A percentile compares a stretch with the other conserved stretches of the same genome.
These are phyloP conservation scores for Phyllosticta capitalensis DNA, from an alignment of 2,329 filamentous ascomycete species.

Conservation along the genomic window DNA sequence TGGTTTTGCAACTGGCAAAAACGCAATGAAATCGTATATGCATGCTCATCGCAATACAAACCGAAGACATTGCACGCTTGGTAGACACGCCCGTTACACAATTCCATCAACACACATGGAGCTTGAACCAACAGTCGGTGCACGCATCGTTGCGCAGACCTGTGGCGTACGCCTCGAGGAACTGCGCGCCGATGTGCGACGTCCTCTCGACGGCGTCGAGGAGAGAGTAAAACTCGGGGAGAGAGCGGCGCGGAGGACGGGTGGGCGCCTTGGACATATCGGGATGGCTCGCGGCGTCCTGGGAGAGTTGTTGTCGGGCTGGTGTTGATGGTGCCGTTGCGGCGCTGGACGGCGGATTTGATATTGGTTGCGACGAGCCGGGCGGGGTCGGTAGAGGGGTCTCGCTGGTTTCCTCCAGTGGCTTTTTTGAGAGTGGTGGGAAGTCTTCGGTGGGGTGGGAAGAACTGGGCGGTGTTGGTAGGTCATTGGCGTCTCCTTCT, in stretches of 20 bases:
- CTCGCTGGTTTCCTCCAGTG: neutral
- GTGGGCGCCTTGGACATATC: neutral
- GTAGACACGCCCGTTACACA: too few species aligned
- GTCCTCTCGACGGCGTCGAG: constrained; percentile 18
- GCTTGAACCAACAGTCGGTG: constrained; percentile 18
- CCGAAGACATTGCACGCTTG: too few species aligned
- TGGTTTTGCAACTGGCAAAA: too few species aligned
- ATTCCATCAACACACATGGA: constrained; percentile 5
- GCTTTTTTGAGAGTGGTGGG: too few species aligned
- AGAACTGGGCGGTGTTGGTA: too few species aligned
- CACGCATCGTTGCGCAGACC: constrained; percentile 18
- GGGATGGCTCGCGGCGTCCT: too few species aligned
- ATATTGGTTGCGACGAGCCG: neutral
- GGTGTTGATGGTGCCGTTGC: too few species aligned
- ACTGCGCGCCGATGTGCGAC: constrained; percentile 14
- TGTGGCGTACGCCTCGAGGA: constrained; percentile 21
- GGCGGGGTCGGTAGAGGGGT: neutral
- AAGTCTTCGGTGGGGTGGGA: too few species aligned
- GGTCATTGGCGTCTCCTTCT: neutral
- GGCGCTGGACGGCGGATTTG: too few species aligned
- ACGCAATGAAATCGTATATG: too few species aligned
- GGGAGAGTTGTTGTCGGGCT: too few species aligned
- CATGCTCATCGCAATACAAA: too few species aligned
- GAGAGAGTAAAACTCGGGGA: constrained; percentile 18
- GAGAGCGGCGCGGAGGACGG: neutral